Percentiles rank a stretch among this genome's conserved stretches.
These are phyloP conservation scores for Taphrina sp. DNA, from an alignment of 1,139 yeast species.

Conservation along the genomic window DNA sequence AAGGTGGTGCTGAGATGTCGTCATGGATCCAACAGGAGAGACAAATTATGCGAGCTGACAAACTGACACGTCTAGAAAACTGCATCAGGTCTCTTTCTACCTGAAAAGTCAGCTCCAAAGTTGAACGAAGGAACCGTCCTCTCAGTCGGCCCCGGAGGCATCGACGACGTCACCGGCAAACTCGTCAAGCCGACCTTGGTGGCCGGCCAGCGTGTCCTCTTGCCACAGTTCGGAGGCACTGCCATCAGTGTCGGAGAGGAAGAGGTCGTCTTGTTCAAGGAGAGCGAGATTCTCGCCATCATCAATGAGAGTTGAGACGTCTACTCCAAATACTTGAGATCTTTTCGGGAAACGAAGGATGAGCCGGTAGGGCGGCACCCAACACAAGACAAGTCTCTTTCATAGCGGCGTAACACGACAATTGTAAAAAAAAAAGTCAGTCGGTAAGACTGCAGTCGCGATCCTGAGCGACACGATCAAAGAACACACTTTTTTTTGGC, in stretches of 20 bases:
- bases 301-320: too few species aligned
- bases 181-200: conserved; percentile 68
- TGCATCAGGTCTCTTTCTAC: conserved; percentile 90
- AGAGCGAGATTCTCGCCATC: conserved; percentile 91
- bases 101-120: conserved; percentile 87
- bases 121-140: conserved; percentile 58
- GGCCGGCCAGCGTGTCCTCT: conserved; percentile 88
- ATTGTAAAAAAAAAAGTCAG: too few species aligned
- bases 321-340: too few species aligned
- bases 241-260: conserved; percentile 81
- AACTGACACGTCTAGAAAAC: conserved; percentile 71
- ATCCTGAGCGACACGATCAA: too few species aligned
- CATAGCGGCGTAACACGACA: too few species aligned
- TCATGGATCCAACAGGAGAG: background rate
- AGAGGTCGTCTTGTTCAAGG: conserved; percentile 54
- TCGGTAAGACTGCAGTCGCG: too few species aligned
- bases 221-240: conserved; percentile 88
- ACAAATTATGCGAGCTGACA: conserved; percentile 1
- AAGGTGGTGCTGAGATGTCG: too few species aligned
- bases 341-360: too few species aligned
- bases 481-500: too few species aligned
- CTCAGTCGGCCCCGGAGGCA: conserved; percentile 55
- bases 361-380: too few species aligned
- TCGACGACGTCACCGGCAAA: conserved; percentile 58
- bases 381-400: too few species aligned